These are phyloP conservation scores for Leucocoprinus birnbaumii DNA, from an alignment of 768 basidiomycete genomes.

Conservation along the genomic window DNA sequence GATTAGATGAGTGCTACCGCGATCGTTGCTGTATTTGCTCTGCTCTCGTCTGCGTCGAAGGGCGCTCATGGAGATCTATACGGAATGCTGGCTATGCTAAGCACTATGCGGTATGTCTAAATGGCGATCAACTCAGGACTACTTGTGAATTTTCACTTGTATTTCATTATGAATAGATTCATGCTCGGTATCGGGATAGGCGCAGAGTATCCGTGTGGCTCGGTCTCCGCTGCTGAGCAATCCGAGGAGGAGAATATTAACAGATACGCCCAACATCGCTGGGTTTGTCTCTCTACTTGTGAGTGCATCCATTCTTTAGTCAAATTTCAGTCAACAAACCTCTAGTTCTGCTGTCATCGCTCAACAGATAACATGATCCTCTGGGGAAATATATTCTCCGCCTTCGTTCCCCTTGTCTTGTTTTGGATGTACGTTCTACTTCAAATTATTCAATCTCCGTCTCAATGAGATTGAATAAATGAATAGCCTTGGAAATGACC, in stretches of 20 bases:
- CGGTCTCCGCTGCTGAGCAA: constrained; percentile 86
- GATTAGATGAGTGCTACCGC: constrained; percentile 81
- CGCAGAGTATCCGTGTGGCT: constrained; percentile 89
- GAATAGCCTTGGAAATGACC: constrained; percentile 67
- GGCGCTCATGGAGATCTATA: constrained; percentile 71
- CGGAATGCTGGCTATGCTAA: constrained; percentile 77
- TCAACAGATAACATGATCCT: constrained; percentile 78
- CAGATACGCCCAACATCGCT: constrained; percentile 79
- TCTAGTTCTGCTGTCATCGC: neutral
- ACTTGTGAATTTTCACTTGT: too few relatives aligned
- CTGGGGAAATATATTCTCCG: constrained; percentile 71
- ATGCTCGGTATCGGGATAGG: constrained; percentile 86
- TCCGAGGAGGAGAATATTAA: constrained; percentile 79
- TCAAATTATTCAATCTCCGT: neutral
- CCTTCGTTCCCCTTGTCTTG: constrained; percentile 82
- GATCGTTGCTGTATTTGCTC: constrained; percentile 84
- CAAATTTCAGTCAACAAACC: too few relatives aligned
- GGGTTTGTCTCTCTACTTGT: constrained; percentile 91
- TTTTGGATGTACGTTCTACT: constrained; percentile 76
- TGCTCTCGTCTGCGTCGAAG: constrained; percentile 76
- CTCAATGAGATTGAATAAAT: too few relatives aligned
- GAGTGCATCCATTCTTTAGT: constrained; percentile 18
- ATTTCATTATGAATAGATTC: constrained; percentile 50
- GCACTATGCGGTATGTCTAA: constrained; percentile 68
- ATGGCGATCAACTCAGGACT: too few relatives aligned